Base-by-base conservation (phyloP, 2,329 filamentous ascomycete genomes). In the Podosphaera leucotricha region DNA sequence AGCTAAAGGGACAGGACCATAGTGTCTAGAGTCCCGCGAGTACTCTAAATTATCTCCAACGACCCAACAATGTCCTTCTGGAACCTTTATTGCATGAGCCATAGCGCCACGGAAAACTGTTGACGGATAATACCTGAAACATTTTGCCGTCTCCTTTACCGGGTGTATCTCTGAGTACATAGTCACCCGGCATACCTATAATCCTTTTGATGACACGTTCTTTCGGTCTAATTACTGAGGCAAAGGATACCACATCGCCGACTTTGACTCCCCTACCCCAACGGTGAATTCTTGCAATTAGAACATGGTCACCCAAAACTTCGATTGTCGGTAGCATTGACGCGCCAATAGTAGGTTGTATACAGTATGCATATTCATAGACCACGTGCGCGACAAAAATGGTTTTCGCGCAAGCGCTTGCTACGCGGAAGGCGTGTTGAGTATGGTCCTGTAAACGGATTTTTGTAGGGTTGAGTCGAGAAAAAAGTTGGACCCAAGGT, bases 241-340 rank as follows among this genome's bases (percentile, higher is more conserved):
- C 69, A 60, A 81, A 92, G 20, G 71, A 69, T 41, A 95, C 75
- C 10, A 94, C 62, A 60, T 98, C 90, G 22, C 90, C 90, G n/a
- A 93, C 77, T 52, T 62, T 59, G 28, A 81, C 60, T 11, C 64
- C 66, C 19, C 77, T 71, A 3, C 87, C 87, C 24, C 72, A 66
- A 6, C 78, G 72, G 60, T 78, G 70, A n/a, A 66, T 63, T 52
- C 75, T 75, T 47, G 75, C 75, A 44, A 82, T 71, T 11, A 86
- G 59, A 40, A 87, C 66, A 59, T 66, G 75, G 55, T 87, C 79
- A 45, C 76, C 77, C 7, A 66, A 60, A 1, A 75, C 66, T 20
- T 68, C 66, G 48, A 94, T 75, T 0, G 84, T 93, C 6, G 87
- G 87, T 43, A 90, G 70, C 90, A 95, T 95, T 16, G 80, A 87